A percentile compares a stretch with the other conserved stretches of the same genome.
Evolutionary conservation across 1,139 yeast species (phyloP).

Genomic region (Protomyces pachydermus): DNA sequence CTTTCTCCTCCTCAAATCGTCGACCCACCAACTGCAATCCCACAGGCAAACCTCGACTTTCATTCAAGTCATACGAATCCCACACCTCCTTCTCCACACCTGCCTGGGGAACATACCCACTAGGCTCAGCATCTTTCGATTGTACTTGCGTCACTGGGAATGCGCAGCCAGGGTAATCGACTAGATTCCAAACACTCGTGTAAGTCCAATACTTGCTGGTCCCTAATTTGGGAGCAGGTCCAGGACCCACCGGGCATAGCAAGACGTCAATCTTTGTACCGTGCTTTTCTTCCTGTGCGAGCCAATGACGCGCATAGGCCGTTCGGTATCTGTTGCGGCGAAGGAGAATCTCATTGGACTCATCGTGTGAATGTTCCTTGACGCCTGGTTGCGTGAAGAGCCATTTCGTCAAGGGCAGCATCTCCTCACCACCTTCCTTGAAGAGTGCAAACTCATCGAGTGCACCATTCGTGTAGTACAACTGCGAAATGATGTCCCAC

Average conservation of each 20-base stretch:
- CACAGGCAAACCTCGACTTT: conserved; percentile 60
- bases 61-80: conserved; percentile 50
- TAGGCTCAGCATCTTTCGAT: conserved; percentile 33
- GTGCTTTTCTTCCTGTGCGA: conserved; percentile 20
- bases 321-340: conserved; percentile 43
- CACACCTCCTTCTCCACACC: conserved; percentile 45
- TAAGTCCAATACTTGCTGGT: conserved; percentile 55
- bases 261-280: conserved; percentile 52
- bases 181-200: conserved; percentile 50
- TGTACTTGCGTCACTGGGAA: conserved; percentile 52
- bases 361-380: conserved; percentile 35
- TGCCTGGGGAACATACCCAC: conserved; percentile 36
- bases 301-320: conserved; percentile 42
- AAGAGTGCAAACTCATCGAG: conserved; percentile 39
- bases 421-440: conserved; percentile 48
- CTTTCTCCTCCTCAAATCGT: conserved; percentile 54
- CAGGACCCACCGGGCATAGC: conserved; percentile 62
- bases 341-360: conserved; percentile 41
- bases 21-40: conserved; percentile 59
- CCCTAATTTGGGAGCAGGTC: conserved; percentile 66
- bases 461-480: conserved; percentile 51
- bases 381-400: conserved; percentile 30
- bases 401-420: conserved; percentile 35
- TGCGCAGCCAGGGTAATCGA: conserved; percentile 55
- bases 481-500: conserved; percentile 41